These are phyloP conservation scores for Coemansia biformis DNA, from an alignment of 192 early-diverging fungal species.

Conservation along the genomic window DNA sequence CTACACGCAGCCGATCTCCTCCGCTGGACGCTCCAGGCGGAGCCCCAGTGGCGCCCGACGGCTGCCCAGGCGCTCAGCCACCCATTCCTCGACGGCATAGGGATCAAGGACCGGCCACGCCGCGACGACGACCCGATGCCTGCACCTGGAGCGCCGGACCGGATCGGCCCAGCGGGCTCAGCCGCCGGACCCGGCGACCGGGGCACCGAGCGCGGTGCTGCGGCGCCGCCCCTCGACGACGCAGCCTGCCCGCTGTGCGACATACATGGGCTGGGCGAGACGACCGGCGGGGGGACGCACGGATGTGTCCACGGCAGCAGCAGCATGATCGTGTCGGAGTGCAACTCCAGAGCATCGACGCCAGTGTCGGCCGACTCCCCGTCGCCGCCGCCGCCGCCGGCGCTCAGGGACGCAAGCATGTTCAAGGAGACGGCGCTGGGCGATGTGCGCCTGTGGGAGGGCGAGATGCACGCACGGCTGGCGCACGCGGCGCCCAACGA, in stretches of 20 bases:
- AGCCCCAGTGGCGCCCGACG: slow-evolving; percentile 54
- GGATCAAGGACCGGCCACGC: too few relatives aligned
- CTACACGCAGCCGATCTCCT: slow-evolving; percentile 62
- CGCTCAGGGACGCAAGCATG: slow-evolving; percentile 6
- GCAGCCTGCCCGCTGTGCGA: not conserved
- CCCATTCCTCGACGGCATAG: slow-evolving; percentile 50
- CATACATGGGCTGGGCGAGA: not conserved
- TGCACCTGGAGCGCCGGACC: not conserved
- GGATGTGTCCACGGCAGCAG: slow-evolving; percentile 4
- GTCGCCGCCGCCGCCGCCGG: not conserved
- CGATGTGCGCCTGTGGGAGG: slow-evolving; percentile 32
- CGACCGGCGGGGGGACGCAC: not conserved
- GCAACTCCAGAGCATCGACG: slow-evolving; percentile 12
- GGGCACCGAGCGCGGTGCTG: not conserved
- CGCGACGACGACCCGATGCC: too few relatives aligned
- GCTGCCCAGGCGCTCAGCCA: slow-evolving; percentile 54
- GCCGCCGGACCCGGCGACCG: not conserved
- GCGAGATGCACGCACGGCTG: slow-evolving; percentile 33
- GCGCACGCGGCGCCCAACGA: slow-evolving; percentile 19
- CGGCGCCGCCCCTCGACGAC: not conserved
- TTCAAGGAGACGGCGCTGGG: slow-evolving; percentile 23
- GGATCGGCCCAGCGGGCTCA: not conserved
- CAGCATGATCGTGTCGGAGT: slow-evolving; percentile 15
- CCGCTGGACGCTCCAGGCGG: slow-evolving; percentile 51
- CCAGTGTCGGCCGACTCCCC: not conserved